phyloP scores from a whole-genome alignment of 1,284 basidiomycete species.

The Stygiomarasmius scandens region DNA sequence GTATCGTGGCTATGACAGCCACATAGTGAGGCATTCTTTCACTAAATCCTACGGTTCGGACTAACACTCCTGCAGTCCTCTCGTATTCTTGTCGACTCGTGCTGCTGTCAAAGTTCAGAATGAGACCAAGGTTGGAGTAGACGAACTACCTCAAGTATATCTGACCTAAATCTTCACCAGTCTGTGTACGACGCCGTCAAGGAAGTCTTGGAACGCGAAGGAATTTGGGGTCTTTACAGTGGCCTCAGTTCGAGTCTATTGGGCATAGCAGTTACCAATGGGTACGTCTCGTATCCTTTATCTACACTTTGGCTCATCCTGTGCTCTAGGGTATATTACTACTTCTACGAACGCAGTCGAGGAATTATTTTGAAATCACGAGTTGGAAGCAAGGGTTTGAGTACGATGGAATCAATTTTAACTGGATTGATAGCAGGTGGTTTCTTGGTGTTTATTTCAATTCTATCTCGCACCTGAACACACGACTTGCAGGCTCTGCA shows the following conservation, averaged over 20 bases:
- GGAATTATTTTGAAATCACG: slow-evolving; percentile 60
- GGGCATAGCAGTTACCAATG: slow-evolving; percentile 94
- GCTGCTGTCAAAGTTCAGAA: slow-evolving; percentile 90
- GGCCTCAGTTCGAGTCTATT: slow-evolving; percentile 87
- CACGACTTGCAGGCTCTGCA: slow-evolving; percentile 66
- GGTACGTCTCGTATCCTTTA: slow-evolving; percentile 42
- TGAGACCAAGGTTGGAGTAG: slow-evolving; percentile 60
- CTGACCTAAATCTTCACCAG: slow-evolving; percentile 30
- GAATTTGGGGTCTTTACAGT: slow-evolving; percentile 84
- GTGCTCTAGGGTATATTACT: slow-evolving; percentile 72
- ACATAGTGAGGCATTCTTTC: slow-evolving; percentile 67
- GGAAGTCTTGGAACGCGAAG: slow-evolving; percentile 86
- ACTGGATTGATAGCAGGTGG: slow-evolving; percentile 86
- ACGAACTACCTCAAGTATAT: neutral
- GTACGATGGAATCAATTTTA: slow-evolving; percentile 87
- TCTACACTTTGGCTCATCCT: neutral
- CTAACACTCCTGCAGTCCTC: slow-evolving; percentile 74
- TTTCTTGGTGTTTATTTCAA: slow-evolving; percentile 10
- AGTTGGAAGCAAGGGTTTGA: slow-evolving; percentile 67
- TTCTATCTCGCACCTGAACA: neutral
- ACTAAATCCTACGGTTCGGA: too few species aligned
- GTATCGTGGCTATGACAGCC: slow-evolving; percentile 85
- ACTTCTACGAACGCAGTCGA: slow-evolving; percentile 79
- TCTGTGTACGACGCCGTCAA: slow-evolving; percentile 63
- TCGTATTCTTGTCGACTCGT: slow-evolving; percentile 91